These are phyloP conservation scores for Aspergillus candidus DNA, from an alignment of 2,329 filamentous ascomycete genomes.

Conservation along the genomic window DNA sequence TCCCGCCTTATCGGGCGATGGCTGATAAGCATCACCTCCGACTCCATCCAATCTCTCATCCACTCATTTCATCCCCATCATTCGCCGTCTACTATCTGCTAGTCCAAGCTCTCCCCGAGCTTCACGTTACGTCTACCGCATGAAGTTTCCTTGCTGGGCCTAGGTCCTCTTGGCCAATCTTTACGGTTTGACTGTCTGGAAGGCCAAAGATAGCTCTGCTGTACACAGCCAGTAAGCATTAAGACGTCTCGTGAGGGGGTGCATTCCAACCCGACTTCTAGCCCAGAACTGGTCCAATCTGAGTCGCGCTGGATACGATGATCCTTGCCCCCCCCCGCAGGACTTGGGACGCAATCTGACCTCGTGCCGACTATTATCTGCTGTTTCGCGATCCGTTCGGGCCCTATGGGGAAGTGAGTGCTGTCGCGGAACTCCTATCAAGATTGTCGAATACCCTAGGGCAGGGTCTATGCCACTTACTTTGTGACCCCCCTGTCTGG, in stretches of 20 bases:
- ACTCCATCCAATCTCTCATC: not conserved
- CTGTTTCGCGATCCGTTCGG: too few relatives aligned
- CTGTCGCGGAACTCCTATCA: too few relatives aligned
- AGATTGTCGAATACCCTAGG: too few relatives aligned
- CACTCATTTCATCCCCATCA: not conserved
- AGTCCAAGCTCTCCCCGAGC: not conserved
- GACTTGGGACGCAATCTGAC: not conserved
- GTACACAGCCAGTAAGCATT: not conserved
- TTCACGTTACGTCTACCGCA: not conserved
- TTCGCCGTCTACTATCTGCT: too few relatives aligned
- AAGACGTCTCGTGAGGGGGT: not conserved
- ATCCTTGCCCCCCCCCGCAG: too few relatives aligned
- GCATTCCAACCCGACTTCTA: not conserved
- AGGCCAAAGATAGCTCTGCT: too few relatives aligned
- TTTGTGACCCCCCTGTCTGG: not conserved
- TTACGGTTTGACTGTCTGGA: not conserved
- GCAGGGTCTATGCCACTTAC: not conserved
- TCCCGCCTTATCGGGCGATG: too few relatives aligned
- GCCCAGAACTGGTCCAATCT: not conserved
- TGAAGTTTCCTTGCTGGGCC: conserved; percentile 3
- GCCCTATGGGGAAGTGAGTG: too few relatives aligned
- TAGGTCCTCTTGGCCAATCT: conserved; percentile 3
- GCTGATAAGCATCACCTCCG: too few relatives aligned
- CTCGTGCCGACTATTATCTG: not conserved
- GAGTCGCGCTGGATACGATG: not conserved